Evolutionary conservation across 176 grass and related monocot genomes (phyloP).

Genomic region (Carex cristatella): DNA sequence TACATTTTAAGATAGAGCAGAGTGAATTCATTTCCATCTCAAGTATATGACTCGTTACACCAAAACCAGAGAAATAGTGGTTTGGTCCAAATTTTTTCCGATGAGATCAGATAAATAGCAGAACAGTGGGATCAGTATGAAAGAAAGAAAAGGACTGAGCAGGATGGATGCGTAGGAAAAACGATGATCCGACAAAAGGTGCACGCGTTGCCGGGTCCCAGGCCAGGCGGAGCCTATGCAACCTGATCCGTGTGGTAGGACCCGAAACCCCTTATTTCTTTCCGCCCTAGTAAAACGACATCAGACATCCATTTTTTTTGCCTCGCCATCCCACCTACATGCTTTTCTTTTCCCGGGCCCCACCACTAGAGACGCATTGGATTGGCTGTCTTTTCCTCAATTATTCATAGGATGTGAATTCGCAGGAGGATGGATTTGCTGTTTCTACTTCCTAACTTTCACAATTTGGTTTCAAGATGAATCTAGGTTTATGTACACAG

Average conservation of each 20-base stretch:
- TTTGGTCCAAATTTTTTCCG: background rate
- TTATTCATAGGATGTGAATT: no score
- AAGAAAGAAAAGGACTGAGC: background rate
- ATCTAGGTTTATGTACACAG: no score
- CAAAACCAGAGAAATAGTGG: background rate
- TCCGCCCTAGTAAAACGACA: background rate
- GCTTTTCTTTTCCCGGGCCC: no score
- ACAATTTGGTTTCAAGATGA: no score
- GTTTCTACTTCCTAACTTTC: no score
- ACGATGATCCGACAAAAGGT: background rate
- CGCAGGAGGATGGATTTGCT: no score
- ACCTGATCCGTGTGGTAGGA: conserved; percentile 16
- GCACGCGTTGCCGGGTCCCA: conserved; percentile 5
- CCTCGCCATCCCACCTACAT: no score
- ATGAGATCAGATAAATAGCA: background rate
- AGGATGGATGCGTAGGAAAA: background rate
- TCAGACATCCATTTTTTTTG: background rate
- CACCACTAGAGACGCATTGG: no score
- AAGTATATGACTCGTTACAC: background rate
- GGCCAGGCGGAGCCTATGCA: background rate
- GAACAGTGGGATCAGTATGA: background rate
- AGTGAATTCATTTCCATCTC: no score
- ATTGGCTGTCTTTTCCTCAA: no score
- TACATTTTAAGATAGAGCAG: no score
- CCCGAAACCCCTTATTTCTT: background rate